Evolutionary conservation across 1,284 basidiomycete genomes (phyloP).

Genomic region (Cryptococcus sp.): DNA sequence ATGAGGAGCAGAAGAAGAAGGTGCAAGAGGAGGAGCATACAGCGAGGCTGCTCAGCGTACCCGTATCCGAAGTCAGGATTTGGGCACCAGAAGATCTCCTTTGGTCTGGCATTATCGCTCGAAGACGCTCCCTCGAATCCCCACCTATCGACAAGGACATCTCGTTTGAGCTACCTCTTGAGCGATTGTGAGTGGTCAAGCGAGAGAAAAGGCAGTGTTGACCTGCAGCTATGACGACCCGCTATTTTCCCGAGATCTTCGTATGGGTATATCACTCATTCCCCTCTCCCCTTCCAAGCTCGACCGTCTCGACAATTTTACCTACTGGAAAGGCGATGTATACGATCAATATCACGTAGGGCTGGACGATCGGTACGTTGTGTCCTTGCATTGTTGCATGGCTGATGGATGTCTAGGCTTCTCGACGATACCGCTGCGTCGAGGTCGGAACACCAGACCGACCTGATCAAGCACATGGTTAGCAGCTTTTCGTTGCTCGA

Average conservation of each 20-base stretch:
- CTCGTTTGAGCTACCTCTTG: constrained; percentile 16
- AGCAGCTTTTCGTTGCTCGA: constrained; percentile 11
- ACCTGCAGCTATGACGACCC: constrained; percentile 13
- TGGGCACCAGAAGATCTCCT: constrained; percentile 6
- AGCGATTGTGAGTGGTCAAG: constrained; percentile 17
- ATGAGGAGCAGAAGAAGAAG: not conserved
- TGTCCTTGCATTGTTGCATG: no score
- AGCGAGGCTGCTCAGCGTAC: not conserved
- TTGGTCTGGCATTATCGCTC: not conserved
- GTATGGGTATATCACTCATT: constrained; percentile 11
- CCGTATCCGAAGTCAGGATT: constrained; percentile 7
- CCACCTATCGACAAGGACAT: constrained; percentile 5
- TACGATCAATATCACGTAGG: not conserved
- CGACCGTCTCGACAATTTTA: constrained; percentile 14
- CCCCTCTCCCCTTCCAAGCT: constrained; percentile 8
- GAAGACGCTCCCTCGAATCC: not conserved
- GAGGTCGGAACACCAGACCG: constrained; percentile 1
- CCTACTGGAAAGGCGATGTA: constrained; percentile 12
- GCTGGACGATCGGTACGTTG: not conserved
- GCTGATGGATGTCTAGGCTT: no score
- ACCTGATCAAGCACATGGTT: constrained; percentile 11
- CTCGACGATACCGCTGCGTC: no score
- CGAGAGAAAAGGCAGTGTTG: no score
- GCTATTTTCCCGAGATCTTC: constrained; percentile 10
- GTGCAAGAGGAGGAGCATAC: constrained; percentile 3